These are phyloP conservation scores for Paecilomyces formosus DNA, from an alignment of 2,329 filamentous ascomycete species.

Conservation along the genomic window DNA sequence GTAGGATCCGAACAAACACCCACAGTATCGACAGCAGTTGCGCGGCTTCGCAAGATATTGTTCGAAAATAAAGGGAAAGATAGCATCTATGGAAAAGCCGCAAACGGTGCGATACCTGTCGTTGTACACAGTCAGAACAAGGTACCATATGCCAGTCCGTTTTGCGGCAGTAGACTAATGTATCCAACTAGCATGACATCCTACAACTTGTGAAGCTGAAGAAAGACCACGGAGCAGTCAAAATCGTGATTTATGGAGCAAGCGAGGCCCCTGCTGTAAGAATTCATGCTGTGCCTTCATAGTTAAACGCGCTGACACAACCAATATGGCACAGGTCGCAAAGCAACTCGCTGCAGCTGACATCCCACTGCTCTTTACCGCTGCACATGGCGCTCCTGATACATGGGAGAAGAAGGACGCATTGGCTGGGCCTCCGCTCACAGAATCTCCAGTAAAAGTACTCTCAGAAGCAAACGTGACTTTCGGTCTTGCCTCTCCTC, in stretches of 20 bases:
- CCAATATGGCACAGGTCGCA: constrained; percentile 22
- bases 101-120: constrained; percentile 31
- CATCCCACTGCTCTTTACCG: constrained; percentile 39
- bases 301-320: neutral
- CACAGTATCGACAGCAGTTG: constrained; percentile 21
- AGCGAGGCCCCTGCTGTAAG: constrained; percentile 25
- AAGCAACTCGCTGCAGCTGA: constrained; percentile 31
- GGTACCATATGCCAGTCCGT: constrained; percentile 1
- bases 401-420: constrained; percentile 30
- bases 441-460: constrained; percentile 29
- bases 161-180: neutral
- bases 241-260: constrained; percentile 31
- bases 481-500: constrained; percentile 7
- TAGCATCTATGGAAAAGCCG: constrained; percentile 32
- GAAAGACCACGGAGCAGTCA: constrained; percentile 3
- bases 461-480: constrained; percentile 32
- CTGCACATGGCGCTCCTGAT: constrained; percentile 24
- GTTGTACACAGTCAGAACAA: constrained; percentile 33
- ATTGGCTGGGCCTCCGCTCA: constrained; percentile 38
- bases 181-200: constrained; percentile 30
- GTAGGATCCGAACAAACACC: constrained; percentile 12
- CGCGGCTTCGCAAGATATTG: constrained; percentile 30
- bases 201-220: constrained; percentile 28
- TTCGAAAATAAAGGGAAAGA: constrained; percentile 25
- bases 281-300: neutral